Base-by-base conservation (phyloP, 345 rosid species). In the Sisymbrium irio region DNA sequence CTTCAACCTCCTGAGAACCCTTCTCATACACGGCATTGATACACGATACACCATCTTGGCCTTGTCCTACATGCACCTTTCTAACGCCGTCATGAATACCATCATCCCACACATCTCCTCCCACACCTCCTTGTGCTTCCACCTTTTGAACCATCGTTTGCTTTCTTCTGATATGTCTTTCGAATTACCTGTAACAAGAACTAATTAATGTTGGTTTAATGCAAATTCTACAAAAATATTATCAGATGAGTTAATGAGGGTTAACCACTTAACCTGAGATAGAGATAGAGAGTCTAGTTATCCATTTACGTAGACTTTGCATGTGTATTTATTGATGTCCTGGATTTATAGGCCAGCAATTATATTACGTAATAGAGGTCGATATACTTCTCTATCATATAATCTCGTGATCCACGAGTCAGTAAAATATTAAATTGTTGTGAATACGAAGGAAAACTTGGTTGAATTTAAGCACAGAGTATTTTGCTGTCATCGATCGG, bases 51-150 rank as follows among this genome's bases (percentile, higher is more conserved):
- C 69, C 74, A 39, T 40, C 66, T 28, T 67, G 54, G 14, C 46
- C 79, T 60, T 67, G 68, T 3, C 79, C 73, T 39, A 75, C 42
- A 35, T 67, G 12, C 7, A 51, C 67, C 37, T 19, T 58, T 62
- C 39, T 60, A 27, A 75, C 69, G 5, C 55, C 67, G n/a, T 75
- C 74, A 7, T 68, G 60, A 18, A 40, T 55, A 44, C 78, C 78
- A 49, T 75, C 72, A 9, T 74, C 67, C 78, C 78, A 74, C 3
- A 46, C 25, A 15, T 17, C 18, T 46, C 25, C n/a, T 46, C 32
- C 32, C 32, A 28, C 32, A 28, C 32, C 4, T 28, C 32, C 32
- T 22, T 28, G 32, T 28, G 32, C 32, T 28, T 28, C 32, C 5
- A 72, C 68, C 37, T 72, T 72, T 19, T 62, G 54, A 13, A 54